These are phyloP conservation scores for Mycena sp. DNA, from an alignment of 1,284 basidiomycete genomes.

Conservation along the genomic window DNA sequence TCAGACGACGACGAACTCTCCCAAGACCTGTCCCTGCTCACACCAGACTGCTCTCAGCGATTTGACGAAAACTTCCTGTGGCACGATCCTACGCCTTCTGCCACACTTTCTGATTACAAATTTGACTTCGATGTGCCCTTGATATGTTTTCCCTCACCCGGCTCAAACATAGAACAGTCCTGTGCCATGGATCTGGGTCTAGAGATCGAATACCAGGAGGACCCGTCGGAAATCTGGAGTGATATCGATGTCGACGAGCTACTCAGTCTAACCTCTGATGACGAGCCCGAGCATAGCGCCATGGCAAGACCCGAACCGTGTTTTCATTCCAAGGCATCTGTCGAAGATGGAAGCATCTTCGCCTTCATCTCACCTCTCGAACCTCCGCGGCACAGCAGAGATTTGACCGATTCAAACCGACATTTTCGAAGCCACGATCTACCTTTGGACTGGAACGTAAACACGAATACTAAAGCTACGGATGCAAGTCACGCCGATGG, in stretches of 20 bases:
- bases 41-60: slow-evolving; percentile 22
- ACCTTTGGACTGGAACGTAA: slow-evolving; percentile 16
- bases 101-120: neutral
- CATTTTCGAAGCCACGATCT: neutral
- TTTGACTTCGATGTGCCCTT: slow-evolving; percentile 16
- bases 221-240: slow-evolving; percentile 24
- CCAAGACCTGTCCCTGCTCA: slow-evolving; percentile 21
- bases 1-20: slow-evolving; percentile 29
- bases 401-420: neutral
- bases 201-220: slow-evolving; percentile 23
- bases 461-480: slow-evolving; percentile 5
- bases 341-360: no score
- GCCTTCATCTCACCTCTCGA: no score
- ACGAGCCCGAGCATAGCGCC: neutral
- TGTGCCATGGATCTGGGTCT: slow-evolving; percentile 12
- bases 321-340: no score
- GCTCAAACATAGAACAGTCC: slow-evolving; percentile 19
- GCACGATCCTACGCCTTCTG: neutral
- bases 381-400: no score
- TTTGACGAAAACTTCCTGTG: slow-evolving; percentile 29
- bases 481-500: slow-evolving; percentile 12
- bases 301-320: no score
- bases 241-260: slow-evolving; percentile 14
- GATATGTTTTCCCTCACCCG: neutral
- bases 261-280: slow-evolving; percentile 14